Evolutionary conservation across 148 eudicot genomes (phyloP).

Genomic region (Nepenthes mirabilis): DNA sequence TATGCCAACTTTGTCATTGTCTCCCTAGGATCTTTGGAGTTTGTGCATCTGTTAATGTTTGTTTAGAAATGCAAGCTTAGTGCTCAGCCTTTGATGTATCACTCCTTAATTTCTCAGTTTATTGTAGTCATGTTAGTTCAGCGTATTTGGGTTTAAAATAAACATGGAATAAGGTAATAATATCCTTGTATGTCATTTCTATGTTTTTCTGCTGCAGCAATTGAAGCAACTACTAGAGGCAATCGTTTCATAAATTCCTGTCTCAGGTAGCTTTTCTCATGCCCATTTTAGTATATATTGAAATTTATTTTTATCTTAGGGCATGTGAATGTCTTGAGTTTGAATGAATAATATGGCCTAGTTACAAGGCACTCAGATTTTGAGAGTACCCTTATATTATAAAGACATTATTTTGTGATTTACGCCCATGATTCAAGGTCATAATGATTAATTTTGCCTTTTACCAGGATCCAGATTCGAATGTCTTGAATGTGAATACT

Average conservation of each 20-base stretch:
- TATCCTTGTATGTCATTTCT: slow-evolving; percentile 8
- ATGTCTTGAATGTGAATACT: no score
- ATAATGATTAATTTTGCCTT: no score
- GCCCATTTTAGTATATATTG: neutral
- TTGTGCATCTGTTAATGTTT: neutral
- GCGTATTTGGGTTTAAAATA: neutral
- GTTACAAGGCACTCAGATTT: no score
- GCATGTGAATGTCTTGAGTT: neutral
- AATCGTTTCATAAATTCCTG: slow-evolving; percentile 87
- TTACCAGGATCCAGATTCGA: no score
- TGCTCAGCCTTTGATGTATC: no score
- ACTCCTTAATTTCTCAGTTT: neutral
- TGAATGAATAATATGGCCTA: neutral
- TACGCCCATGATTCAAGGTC: no score
- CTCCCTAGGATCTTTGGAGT: no score
- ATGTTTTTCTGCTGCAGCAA: slow-evolving; percentile 37
- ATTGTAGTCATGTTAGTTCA: neutral
- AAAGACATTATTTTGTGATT: no score
- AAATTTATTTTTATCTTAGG: neutral
- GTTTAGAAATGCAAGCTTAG: no score
- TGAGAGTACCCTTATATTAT: no score
- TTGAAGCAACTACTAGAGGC: slow-evolving; percentile 87
- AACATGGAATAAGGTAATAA: no score
- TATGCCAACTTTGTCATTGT: no score
- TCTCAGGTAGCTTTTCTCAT: slow-evolving; percentile 40